phyloP scores from a whole-genome alignment of 1,284 basidiomycete genomes.

The Thecaphora thlaspeos region DNA sequence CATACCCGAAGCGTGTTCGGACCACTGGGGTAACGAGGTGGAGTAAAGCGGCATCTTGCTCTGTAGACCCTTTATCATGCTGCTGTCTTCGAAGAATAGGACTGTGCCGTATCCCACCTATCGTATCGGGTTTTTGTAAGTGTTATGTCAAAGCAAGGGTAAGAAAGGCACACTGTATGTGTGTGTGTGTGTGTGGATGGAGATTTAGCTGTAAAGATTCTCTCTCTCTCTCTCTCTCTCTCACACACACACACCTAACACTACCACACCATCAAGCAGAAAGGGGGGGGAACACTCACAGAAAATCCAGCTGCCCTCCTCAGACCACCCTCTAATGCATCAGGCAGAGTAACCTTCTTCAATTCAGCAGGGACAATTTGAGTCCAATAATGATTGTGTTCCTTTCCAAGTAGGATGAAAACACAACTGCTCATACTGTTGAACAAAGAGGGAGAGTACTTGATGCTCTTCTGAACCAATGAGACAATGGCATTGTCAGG shows the following conservation, averaged over 20 bases:
- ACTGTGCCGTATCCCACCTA: conserved; percentile 60
- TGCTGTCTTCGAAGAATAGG: conserved; percentile 58
- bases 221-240: too few relatives aligned
- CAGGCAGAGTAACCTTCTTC: conserved; percentile 23
- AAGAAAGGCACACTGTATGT: too few relatives aligned
- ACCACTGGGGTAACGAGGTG: conserved; percentile 57
- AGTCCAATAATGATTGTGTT: conserved; percentile 60
- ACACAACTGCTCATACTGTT: conserved; percentile 61
- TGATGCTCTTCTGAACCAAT: too few relatives aligned
- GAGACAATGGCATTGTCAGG: too few relatives aligned
- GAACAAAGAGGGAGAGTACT: conserved; percentile 54
- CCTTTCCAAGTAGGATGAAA: conserved; percentile 60
- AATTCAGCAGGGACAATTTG: conserved; percentile 53
- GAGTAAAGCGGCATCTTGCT: conserved; percentile 59
- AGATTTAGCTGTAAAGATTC: too few relatives aligned
- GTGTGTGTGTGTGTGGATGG: too few relatives aligned
- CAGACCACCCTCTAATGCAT: conserved; percentile 4
- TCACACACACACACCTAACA: too few relatives aligned
- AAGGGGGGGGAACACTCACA: conserved; percentile 5
- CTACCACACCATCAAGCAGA: too few relatives aligned
- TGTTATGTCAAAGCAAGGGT: too few relatives aligned
- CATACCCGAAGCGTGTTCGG: conserved; percentile 49
- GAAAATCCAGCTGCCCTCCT: conserved; percentile 52
- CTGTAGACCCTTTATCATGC: conserved; percentile 47
- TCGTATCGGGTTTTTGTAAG: too few relatives aligned